Evolutionary conservation across 805 yeast species (phyloP), one percentile per base, ranked within the genome.

Genomic region (Candida cerambycidarum): DNA sequence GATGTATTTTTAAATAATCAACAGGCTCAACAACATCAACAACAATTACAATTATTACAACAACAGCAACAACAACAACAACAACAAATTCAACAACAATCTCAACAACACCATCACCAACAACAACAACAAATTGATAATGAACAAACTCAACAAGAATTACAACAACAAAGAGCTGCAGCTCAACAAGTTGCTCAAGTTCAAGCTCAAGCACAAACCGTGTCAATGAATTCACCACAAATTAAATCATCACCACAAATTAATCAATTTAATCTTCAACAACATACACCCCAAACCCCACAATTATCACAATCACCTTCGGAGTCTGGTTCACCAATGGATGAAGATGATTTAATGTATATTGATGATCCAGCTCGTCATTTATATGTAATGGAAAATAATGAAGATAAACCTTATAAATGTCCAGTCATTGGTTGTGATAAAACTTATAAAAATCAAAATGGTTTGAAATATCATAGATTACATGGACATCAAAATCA

Each of bases 401-500:
- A 87, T 45, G 97, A 90, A 54, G 86, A 89, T 61, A 83, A 93
- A 63, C 99, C 99, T 23, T 93, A 84, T 71, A 89, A 85, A 62
- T 93, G 99, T 69, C 99, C 98, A 0, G 99, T 93, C 33, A 86
- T 89, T 57, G 99, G 99, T 6, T 93, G 99, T 66, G 97, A 90
- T 55, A 93, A 93, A 72, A 90, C 92, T 21, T 93, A 93, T 65
- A 93, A 93, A 70, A 93, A 93, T 65, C 99, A 93, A 68, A 93
- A 93, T 60, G 99, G 99, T 13, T 75, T 93, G 59, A 93, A 93
- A 64, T 93, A 93, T 65, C 99, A 93, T 67, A 78, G 96, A 51
- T 71, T 85, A 44, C 99, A 92, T 63, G 99, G 99, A 31, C 99
- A 92, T 67, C 97, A 90, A 65, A 90, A 92, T 61, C 99, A 92